phyloP scores from a whole-genome alignment of 2,329 filamentous ascomycete genomes.

The Macrophomina phaseolina region DNA sequence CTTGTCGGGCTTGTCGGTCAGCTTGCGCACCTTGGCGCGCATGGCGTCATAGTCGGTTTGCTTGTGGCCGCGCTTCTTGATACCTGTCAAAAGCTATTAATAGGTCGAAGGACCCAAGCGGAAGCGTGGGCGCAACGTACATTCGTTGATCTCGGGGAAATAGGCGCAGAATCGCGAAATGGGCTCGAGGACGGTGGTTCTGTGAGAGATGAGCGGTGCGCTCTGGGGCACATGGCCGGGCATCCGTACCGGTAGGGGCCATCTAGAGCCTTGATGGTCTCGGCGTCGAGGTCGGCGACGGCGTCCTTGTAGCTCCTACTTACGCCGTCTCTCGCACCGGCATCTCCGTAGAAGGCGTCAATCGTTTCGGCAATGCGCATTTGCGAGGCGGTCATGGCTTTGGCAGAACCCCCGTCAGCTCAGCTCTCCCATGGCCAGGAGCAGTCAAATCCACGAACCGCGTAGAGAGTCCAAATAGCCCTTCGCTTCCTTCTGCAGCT shows the following conservation, averaged over 20 bases:
- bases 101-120: not conserved
- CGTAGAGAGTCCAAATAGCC: slow-evolving; percentile 95
- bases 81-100: slow-evolving; percentile 57
- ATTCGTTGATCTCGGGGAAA: slow-evolving; percentile 98
- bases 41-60: slow-evolving; percentile 97
- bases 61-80: slow-evolving; percentile 99
- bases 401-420: slow-evolving; percentile 8
- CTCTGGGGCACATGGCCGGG: not conserved
- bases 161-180: slow-evolving; percentile 97
- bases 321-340: slow-evolving; percentile 92
- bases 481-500: slow-evolving; percentile 96
- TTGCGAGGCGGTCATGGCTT: slow-evolving; percentile 98
- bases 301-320: slow-evolving; percentile 98
- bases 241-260: slow-evolving; percentile 79
- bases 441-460: slow-evolving; percentile 58
- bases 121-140: slow-evolving; percentile 52
- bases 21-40: slow-evolving; percentile 93
- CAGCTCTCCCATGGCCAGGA: not conserved
- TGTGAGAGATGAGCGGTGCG: slow-evolving; percentile 39
- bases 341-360: slow-evolving; percentile 97
- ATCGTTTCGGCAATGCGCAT: slow-evolving; percentile 99
- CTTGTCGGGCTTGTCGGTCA: slow-evolving; percentile 98
- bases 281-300: slow-evolving; percentile 94
- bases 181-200: slow-evolving; percentile 91
- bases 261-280: slow-evolving; percentile 97